Conservation (phyloP, 345 rosid genomes). For the Gynandropsis gynandra region DNA sequence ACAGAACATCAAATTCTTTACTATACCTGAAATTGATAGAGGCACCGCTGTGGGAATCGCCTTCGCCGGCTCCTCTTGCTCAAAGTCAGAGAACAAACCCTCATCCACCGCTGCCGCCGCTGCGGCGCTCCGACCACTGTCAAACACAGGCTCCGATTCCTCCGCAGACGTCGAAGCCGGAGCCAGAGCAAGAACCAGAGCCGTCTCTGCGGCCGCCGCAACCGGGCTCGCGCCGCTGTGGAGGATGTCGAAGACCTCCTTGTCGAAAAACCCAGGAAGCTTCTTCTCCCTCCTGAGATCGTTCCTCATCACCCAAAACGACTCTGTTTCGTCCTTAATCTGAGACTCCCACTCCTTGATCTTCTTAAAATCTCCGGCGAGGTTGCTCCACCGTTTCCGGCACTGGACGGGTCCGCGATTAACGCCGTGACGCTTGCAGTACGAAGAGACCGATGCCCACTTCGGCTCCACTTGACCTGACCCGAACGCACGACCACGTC, state of each 20-base stretch:
- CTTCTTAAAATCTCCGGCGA: conserved; percentile 95
- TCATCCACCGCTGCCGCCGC: conserved; percentile 68
- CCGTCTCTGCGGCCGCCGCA: conserved; percentile 21
- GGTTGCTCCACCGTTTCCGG: conserved; percentile 95
- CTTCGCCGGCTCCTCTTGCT: conserved; percentile 49
- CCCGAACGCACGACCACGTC: conserved; percentile 70
- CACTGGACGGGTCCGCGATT: conserved; percentile 98
- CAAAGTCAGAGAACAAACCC: conserved; percentile 62
- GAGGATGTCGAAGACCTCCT: conserved; percentile 83
- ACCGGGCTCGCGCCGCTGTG: conserved; percentile 39
- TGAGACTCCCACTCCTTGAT: conserved; percentile 87
- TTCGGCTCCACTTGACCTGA: conserved; percentile 76
- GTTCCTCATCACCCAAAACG: conserved; percentile 95
- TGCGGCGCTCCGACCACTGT: too few relatives aligned
- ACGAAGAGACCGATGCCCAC: conserved; percentile 91
- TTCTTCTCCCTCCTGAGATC: conserved; percentile 76
- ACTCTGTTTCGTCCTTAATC: conserved; percentile 60
- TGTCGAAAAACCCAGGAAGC: conserved; percentile 89
- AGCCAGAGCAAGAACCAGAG: conserved; percentile 37
- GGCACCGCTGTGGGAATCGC: conserved; percentile 34
- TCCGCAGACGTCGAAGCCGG: conserved; percentile 20
- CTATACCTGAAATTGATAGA: conserved; percentile 36
- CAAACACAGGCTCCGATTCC: too few relatives aligned
- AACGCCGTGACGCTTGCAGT: conserved; percentile 84
- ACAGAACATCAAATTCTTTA: background rate